A percentile compares a stretch with the other conserved stretches of the same genome.
Evolutionary conservation across 805 yeast genomes (phyloP).

Genomic region (Saccharomycodes ludwigii): DNA sequence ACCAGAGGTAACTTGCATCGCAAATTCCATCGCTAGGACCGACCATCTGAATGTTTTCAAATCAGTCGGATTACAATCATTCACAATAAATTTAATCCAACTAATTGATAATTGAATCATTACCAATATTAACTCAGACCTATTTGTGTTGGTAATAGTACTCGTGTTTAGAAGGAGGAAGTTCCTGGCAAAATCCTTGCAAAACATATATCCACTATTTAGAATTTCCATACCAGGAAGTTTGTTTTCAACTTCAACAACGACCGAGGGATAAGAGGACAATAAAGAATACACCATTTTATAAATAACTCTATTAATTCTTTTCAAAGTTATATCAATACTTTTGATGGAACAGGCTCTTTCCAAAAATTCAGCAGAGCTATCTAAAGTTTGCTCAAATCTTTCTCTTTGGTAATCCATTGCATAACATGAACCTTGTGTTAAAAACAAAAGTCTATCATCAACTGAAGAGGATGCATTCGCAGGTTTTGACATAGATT

Average conservation of each 20-base stretch:
- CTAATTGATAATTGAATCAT: constrained; percentile 68
- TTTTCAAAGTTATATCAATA: constrained; percentile 61
- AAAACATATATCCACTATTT: constrained; percentile 61
- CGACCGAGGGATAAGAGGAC: constrained; percentile 41
- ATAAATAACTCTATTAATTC: constrained; percentile 54
- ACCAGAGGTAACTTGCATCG: constrained; percentile 88
- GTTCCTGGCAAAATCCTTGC: constrained; percentile 70
- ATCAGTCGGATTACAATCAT: constrained; percentile 90
- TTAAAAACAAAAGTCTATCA: constrained; percentile 55
- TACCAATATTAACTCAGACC: constrained; percentile 56
- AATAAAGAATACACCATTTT: constrained; percentile 54
- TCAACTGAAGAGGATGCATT: constrained; percentile 1
- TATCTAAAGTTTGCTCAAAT: constrained; percentile 47
- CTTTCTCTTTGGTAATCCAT: constrained; percentile 43
- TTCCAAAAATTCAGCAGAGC: constrained; percentile 42
- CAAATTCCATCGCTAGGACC: constrained; percentile 88
- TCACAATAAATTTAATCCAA: constrained; percentile 89
- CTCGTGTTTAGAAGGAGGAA: constrained; percentile 40
- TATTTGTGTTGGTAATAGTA: constrained; percentile 41
- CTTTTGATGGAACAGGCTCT: constrained; percentile 58
- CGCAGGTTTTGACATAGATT: constrained; percentile 40
- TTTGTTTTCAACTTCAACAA: constrained; percentile 42
- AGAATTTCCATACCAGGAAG: constrained; percentile 65
- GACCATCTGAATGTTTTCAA: constrained; percentile 91
- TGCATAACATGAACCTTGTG: constrained; percentile 54